Percentiles rank a stretch among this genome's conserved stretches.
phyloP scores from a whole-genome alignment of 2,329 filamentous ascomycete species.

The Leptographium flavum region DNA sequence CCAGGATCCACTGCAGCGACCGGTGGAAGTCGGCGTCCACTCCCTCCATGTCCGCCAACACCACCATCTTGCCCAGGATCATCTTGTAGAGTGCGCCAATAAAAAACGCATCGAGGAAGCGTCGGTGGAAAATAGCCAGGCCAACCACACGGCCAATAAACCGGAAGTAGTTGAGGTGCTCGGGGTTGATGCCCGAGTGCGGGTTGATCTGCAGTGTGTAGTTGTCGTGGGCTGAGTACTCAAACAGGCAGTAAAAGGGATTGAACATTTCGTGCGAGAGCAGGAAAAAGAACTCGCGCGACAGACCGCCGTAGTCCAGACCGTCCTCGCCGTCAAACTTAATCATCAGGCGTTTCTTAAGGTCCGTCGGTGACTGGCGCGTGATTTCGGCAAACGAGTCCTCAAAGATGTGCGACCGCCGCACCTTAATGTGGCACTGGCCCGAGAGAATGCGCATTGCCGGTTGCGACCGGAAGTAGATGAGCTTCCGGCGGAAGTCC shows the following conservation, averaged over 20 bases:
- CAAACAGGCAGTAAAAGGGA: conserved; percentile 97
- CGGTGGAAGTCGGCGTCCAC: conserved; percentile 97
- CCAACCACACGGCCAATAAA: conserved; percentile 97
- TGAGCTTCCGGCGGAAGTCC: conserved; percentile 93
- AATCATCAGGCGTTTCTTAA: conserved; percentile 99
- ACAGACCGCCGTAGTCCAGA: conserved; percentile 93
- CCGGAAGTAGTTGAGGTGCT: conserved; percentile 99
- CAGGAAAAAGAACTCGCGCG: conserved; percentile 97
- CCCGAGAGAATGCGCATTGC: conserved; percentile 89
- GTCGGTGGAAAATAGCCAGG: conserved; percentile 91
- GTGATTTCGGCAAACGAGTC: conserved; percentile 98
- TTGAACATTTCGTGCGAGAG: conserved; percentile 99
- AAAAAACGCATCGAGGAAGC: conserved; percentile 97
- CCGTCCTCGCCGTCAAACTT: conserved; percentile 99
- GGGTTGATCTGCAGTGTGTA: conserved; percentile 99
- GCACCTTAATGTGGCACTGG: conserved; percentile 96
- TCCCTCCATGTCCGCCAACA: conserved; percentile 93
- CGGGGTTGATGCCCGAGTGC: conserved; percentile 96
- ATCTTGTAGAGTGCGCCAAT: conserved; percentile 99
- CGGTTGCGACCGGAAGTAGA: conserved; percentile 97
- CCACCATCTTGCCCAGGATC: conserved; percentile 86
- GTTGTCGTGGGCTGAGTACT: conserved; percentile 99
- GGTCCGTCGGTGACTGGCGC: conserved; percentile 81
- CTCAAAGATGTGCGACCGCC: conserved; percentile 93
- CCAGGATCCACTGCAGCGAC: conserved; percentile 92